Base-by-base conservation (phyloP, 345 rosid genomes). In the Heritiera fomes region DNA sequence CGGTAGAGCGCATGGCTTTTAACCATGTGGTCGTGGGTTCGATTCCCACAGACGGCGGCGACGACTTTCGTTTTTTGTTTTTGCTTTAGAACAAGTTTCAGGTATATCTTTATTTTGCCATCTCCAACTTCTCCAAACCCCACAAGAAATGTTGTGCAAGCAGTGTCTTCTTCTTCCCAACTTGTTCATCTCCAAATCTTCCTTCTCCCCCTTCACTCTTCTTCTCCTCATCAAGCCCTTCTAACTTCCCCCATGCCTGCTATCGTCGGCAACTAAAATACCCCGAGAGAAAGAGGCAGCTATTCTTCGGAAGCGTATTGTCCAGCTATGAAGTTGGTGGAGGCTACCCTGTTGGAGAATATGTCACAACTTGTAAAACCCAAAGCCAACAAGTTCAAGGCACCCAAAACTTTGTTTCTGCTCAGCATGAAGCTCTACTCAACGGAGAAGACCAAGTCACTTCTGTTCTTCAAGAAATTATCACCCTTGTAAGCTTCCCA, bases 401-500 rank as follows among this genome's bases (percentile, higher is more conserved):
- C 59, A 69, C 82, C 46, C 87, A 83, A 34, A 87, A 91, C 78
- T 40, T 85, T 61, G 90, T 87, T 82, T 53, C 81, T 50, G 91
- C 91, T 0, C 1, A 23, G 28, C 0, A 23, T 23, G 28, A 38
- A 38, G 41, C 41, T 76, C 41, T 93, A 18, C 92, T 93, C 69
- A 91, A 90, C 85, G 97, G 98, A 55, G 99, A 97, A 47, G 97
- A 92, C 76, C 98, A 95, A 85, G 99, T 95, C 73, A 89, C 91
- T 50, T 95, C 97, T 56, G 97, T 93, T 76, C 91, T 91, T 40
- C 86, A 92, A 83, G 97, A 93, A 82, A 95, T 95, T 91, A 95
- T 93, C 46, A 84, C 90, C 89, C 90, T 95, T 28, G 97, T 95
- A 84, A 63, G 86, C 75, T 32, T 56, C 20, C 65, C 46, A 8